These are phyloP conservation scores for Eleusine indica DNA, from an alignment of 176 grass and related monocot genomes.

Conservation along the genomic window DNA sequence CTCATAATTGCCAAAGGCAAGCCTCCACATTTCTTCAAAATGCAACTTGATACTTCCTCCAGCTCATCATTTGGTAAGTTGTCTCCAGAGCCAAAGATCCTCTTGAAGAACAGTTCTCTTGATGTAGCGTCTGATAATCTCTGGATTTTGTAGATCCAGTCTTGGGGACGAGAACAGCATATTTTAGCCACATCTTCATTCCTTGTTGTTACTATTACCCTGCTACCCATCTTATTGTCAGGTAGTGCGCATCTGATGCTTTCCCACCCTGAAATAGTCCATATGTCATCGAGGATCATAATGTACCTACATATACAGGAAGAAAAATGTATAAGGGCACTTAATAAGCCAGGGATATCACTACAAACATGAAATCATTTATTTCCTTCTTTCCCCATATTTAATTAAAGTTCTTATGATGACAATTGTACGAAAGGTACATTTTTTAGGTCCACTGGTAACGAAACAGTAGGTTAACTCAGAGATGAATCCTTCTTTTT, in stretches of 20 bases:
- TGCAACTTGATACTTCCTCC: slow-evolving; percentile 15
- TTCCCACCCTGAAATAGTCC: slow-evolving; percentile 41
- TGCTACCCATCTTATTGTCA: slow-evolving; percentile 48
- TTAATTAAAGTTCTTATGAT: neutral
- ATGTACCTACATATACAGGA: neutral
- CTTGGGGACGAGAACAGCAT: slow-evolving; percentile 38
- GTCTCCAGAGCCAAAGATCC: slow-evolving; percentile 17
- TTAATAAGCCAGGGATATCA: neutral
- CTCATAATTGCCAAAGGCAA: slow-evolving; percentile 41
- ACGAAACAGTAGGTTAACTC: neutral
- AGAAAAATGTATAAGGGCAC: no score
- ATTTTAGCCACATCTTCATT: slow-evolving; percentile 41
- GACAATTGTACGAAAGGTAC: neutral
- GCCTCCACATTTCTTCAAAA: slow-evolving; percentile 47
- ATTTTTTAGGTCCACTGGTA: neutral
- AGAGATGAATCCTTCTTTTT: neutral
- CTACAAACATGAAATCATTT: neutral
- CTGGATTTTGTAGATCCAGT: slow-evolving; percentile 47
- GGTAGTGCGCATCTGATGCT: slow-evolving; percentile 47
- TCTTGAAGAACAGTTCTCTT: slow-evolving; percentile 20
- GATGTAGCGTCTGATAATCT: slow-evolving; percentile 19
- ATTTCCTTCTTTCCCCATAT: neutral
- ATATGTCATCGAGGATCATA: slow-evolving; percentile 56
- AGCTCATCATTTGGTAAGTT: slow-evolving; percentile 17
- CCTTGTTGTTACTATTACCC: slow-evolving; percentile 49